A percentile compares a stretch with the other conserved stretches of the same genome.
Conservation (phyloP, 345 rosid species). For the Citrus reticulata region DNA sequence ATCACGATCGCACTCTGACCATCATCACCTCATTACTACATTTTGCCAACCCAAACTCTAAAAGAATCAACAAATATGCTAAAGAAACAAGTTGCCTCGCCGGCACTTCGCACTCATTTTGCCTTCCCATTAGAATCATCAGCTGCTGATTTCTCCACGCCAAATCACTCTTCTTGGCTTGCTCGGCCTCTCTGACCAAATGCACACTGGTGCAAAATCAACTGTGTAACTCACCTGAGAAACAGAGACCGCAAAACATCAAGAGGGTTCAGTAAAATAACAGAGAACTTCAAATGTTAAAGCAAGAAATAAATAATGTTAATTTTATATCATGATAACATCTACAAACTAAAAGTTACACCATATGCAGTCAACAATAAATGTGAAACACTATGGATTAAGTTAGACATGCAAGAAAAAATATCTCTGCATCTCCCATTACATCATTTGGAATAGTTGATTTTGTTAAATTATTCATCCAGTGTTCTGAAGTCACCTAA, state of each 20-base stretch:
- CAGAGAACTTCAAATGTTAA: neutral
- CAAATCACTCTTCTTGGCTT: neutral
- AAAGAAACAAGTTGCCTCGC: neutral
- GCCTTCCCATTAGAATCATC: constrained; percentile 7
- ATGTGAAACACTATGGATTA: neutral
- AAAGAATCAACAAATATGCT: neutral
- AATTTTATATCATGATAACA: neutral
- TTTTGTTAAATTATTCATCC: neutral
- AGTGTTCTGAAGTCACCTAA: neutral
- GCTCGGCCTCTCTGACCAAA: neutral
- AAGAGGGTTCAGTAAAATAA: neutral
- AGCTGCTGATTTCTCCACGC: neutral
- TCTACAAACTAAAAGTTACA: neutral
- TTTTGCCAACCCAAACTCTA: neutral
- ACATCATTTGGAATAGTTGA: neutral
- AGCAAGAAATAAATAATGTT: neutral
- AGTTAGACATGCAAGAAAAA: neutral
- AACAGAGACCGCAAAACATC: constrained; percentile 14
- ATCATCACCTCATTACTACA: neutral
- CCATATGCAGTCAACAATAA: neutral
- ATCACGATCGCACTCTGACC: neutral
- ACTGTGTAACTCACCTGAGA: constrained; percentile 15
- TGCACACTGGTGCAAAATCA: neutral
- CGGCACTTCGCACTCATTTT: neutral
- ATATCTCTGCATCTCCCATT: neutral